Base-by-base conservation (phyloP, 371 early-diverging fungal species). In the Rhizopus stolonifer region DNA sequence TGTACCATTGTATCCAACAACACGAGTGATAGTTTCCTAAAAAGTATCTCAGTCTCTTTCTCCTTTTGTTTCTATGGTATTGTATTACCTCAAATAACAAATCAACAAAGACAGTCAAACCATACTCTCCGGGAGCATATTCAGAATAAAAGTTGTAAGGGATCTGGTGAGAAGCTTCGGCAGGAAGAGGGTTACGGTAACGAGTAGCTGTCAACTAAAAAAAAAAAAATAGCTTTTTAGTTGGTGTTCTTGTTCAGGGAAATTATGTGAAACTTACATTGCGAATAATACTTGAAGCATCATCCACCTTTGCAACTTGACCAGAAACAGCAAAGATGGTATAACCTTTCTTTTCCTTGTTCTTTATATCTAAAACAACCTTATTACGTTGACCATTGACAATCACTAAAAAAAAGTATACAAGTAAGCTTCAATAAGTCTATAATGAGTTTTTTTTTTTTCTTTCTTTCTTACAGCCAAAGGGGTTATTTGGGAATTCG, bases 351-450 rank as follows among this genome's bases (percentile, higher is more conserved):
- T 67, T 54, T 34, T 72, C 77, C 53, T 77, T 72, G 58, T 73
- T 77, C 17, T 51, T 58, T 23, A 77, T 46, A 13, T 66, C 65
- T 54, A 77, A 60, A 34, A 65, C 23, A 29, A 77, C 67, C 52
- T 70, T 68, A 61, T 77, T 77, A 39, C 67, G 64, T 49, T 77
- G 73, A 38, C 77, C 77, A 61, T 77, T 77, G 36, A 65, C 62
- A 36, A 77, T 73, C 44, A 72, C 77, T 77, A 59, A 1, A 6
- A 0, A 36, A 29, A 29, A n/a, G n/a, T n/a, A n/a, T n/a, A n/a
- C n/a, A n/a, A n/a, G n/a, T n/a, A n/a, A n/a, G n/a, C n/a, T n/a
- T n/a, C n/a, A n/a, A n/a, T n/a, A n/a, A n/a, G n/a, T n/a, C n/a
- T 10, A 29, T 4, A 4, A 10, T 29, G 4, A 29, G 7, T 29